phyloP scores from a whole-genome alignment of 108 stramenopile genomes.

The Fragilariopsis cylindrus region DNA sequence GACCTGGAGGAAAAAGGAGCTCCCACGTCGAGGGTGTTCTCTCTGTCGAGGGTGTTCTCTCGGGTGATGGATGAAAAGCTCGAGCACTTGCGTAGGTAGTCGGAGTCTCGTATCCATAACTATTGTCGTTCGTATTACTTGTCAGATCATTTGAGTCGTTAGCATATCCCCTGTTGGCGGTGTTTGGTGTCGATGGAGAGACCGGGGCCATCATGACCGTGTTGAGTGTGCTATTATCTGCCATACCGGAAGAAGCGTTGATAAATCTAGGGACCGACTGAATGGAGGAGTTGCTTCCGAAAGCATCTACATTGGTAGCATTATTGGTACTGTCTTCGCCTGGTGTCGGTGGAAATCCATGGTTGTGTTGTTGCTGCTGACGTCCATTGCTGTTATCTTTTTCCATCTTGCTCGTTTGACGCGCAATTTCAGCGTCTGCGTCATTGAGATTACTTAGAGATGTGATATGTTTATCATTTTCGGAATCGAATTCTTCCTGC shows the following conservation, averaged over 20 bases:
- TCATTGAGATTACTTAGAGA: constrained; percentile 31
- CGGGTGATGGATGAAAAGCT: constrained; percentile 3
- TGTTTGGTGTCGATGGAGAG: constrained; percentile 8
- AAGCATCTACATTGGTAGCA: no score
- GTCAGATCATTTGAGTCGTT: background rate
- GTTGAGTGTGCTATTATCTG: background rate
- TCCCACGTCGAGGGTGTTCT: constrained; percentile 34
- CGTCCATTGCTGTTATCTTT: background rate
- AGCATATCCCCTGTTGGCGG: background rate
- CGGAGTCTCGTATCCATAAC: background rate
- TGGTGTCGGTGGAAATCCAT: background rate
- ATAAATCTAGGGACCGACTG: background rate
- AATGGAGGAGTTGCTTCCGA: background rate
- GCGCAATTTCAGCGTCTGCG: constrained; percentile 50
- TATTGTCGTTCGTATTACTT: background rate
- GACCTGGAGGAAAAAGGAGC: constrained; percentile 21
- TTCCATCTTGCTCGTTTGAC: constrained; percentile 24
- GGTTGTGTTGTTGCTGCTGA: background rate
- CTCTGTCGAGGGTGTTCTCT: background rate
- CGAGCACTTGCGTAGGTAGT: constrained; percentile 6
- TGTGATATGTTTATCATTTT: constrained; percentile 18
- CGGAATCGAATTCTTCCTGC: constrained; percentile 46
- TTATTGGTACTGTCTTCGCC: background rate
- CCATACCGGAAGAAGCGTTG: background rate
- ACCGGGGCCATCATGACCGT: constrained; percentile 1